Conservation (phyloP, 768 basidiomycete genomes). For the Nidularia pulvinata region DNA sequence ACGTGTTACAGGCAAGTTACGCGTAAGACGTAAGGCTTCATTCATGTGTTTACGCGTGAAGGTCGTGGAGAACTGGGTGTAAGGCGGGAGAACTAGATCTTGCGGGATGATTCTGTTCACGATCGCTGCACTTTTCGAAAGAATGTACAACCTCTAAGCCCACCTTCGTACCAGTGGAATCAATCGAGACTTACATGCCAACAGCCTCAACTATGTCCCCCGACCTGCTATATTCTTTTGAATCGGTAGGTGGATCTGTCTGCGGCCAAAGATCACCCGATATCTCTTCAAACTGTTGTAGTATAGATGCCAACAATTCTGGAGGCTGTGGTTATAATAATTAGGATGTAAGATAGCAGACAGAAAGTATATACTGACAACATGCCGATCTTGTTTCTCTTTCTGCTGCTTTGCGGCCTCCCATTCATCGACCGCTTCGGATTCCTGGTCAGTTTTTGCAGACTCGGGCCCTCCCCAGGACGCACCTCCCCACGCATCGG, state of each 20-base stretch:
- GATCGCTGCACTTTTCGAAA: conserved; percentile 8
- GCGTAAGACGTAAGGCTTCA: conserved; percentile 63
- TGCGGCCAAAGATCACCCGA: conserved; percentile 53
- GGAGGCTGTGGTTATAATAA: conserved; percentile 52
- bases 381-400: conserved; percentile 56
- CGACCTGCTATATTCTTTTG: conserved; percentile 1
- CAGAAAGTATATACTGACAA: conserved; percentile 46
- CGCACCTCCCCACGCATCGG: conserved; percentile 33
- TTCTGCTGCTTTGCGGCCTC: conserved; percentile 59
- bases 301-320: conserved; percentile 57
- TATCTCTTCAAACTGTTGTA: conserved; percentile 53
- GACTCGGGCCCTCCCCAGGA: conserved; percentile 34
- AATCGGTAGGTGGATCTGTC: conserved; percentile 1
- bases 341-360: conserved; percentile 9
- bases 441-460: conserved; percentile 10
- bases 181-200: conserved; percentile 52
- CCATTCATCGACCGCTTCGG: conserved; percentile 60
- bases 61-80: conserved; percentile 51
- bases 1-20: conserved; percentile 51
- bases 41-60: conserved; percentile 57
- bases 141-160: not conserved
- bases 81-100: conserved; percentile 47
- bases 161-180: not conserved
- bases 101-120: conserved; percentile 47
- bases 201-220: conserved; percentile 42